These are phyloP conservation scores for Fusarium sp. DNA, from an alignment of 2,329 filamentous ascomycete species.

Conservation along the genomic window DNA sequence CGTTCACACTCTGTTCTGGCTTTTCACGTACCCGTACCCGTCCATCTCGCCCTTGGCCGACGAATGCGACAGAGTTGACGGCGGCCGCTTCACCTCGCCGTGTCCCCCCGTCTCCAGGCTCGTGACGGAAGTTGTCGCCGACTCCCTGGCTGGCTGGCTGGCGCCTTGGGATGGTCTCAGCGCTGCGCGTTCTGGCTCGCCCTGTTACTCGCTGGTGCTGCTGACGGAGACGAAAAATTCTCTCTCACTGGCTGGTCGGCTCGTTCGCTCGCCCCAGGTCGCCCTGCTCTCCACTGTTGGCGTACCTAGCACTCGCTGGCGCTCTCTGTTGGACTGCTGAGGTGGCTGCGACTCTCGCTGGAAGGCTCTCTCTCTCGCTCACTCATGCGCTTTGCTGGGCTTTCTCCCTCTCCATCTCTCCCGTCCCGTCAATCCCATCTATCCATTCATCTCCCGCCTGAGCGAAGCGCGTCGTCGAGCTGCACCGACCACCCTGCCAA, in stretches of 20 bases:
- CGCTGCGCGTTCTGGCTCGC: slow-evolving; percentile 39
- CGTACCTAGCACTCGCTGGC: slow-evolving; percentile 10
- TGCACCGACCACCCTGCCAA: slow-evolving; percentile 38
- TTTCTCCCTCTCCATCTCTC: slow-evolving; percentile 37
- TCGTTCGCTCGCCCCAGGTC: slow-evolving; percentile 9
- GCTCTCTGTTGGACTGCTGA: slow-evolving; percentile 27
- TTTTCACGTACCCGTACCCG: slow-evolving; percentile 30
- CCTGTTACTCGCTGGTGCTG: slow-evolving; percentile 15
- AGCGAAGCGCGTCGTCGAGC: slow-evolving; percentile 36
- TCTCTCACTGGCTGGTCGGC: slow-evolving; percentile 39
- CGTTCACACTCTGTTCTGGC: slow-evolving; percentile 21
- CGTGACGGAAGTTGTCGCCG: slow-evolving; percentile 8
- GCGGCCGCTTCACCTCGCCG: slow-evolving; percentile 32
- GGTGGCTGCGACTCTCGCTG: slow-evolving; percentile 23
- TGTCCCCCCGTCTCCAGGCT: slow-evolving; percentile 9
- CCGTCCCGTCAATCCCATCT: slow-evolving; percentile 34
- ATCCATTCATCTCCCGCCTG: slow-evolving; percentile 35
- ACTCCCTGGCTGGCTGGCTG: slow-evolving; percentile 25
- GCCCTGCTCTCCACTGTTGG: slow-evolving; percentile 34
- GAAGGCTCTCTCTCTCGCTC: slow-evolving; percentile 22
- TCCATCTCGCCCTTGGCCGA: slow-evolving; percentile 14
- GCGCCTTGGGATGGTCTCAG: slow-evolving; percentile 37
- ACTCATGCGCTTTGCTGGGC: slow-evolving; percentile 32
- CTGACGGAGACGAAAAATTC: slow-evolving; percentile 48
- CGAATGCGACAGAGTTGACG: slow-evolving; percentile 34